phyloP scores from a whole-genome alignment of 225 moss, liverwort and hornwort species.

The Antitrichia curtipendula region DNA sequence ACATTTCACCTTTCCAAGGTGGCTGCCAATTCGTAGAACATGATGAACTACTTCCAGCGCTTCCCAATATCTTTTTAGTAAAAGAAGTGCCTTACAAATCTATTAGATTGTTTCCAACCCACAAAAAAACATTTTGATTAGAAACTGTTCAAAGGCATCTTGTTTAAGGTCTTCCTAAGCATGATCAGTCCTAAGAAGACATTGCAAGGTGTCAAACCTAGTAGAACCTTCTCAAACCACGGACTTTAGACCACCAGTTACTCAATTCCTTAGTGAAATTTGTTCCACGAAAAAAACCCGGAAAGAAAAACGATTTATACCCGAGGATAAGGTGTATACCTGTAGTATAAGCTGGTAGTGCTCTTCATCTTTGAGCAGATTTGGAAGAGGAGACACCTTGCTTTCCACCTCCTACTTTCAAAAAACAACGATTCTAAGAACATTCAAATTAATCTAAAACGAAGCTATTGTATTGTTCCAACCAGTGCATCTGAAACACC shows the following conservation, averaged over 20 bases:
- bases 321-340: constrained; percentile 4
- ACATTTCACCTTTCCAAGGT: constrained; percentile 61
- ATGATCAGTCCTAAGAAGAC: neutral
- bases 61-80: constrained; percentile 74
- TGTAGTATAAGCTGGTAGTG: constrained; percentile 76
- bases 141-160: neutral
- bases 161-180: neutral
- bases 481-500: neutral
- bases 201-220: neutral
- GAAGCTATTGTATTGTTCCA: neutral
- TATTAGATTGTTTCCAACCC: neutral
- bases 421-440: neutral
- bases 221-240: neutral
- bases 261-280: neutral
- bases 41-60: constrained; percentile 84
- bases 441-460: neutral
- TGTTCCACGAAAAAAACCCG: neutral
- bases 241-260: neutral
- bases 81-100: constrained; percentile 71
- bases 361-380: constrained; percentile 89
- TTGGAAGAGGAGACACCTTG: constrained; percentile 69
- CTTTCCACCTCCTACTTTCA: constrained; percentile 32
- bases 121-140: neutral
- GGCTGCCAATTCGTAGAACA: constrained; percentile 54
- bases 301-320: neutral